A percentile compares a stretch with the other conserved stretches of the same genome.
These are phyloP conservation scores for Blastobotrys proliferans DNA, from an alignment of 1,139 yeast species.

Conservation along the genomic window DNA sequence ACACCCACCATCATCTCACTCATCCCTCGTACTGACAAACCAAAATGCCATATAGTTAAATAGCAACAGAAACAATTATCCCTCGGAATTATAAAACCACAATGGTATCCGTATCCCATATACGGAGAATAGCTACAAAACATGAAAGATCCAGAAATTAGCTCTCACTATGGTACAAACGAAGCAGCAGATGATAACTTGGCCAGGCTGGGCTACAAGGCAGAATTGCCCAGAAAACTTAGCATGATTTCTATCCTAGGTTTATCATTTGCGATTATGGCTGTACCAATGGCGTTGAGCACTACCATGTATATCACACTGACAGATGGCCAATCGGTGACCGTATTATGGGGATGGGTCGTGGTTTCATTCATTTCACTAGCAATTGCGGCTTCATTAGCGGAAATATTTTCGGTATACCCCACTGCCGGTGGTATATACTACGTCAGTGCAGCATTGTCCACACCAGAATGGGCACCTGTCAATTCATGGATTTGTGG, in stretches of 20 bases:
- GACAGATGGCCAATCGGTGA: not conserved
- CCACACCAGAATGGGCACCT: conserved; percentile 5
- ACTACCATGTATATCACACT: not conserved
- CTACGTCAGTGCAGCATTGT: conserved; percentile 1
- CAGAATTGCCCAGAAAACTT: not conserved
- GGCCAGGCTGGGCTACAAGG: conserved; percentile 32
- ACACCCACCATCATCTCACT: too few species aligned
- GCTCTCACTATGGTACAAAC: too few species aligned
- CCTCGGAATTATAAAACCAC: too few species aligned
- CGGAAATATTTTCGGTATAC: conserved; percentile 1
- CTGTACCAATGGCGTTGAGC: not conserved
- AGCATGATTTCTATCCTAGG: not conserved
- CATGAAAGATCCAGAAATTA: too few species aligned
- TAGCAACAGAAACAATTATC: too few species aligned
- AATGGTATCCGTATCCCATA: too few species aligned
- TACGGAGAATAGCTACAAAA: too few species aligned
- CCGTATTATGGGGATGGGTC: conserved; percentile 5
- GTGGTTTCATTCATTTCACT: not conserved
- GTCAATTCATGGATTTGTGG: conserved; percentile 5
- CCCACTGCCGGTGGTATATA: conserved; percentile 9
- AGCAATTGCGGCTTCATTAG: conserved; percentile 2
- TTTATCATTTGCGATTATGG: not conserved
- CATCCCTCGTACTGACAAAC: too few species aligned
- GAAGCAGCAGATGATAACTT: conserved; percentile 30
- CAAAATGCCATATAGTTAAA: too few species aligned